A percentile compares a stretch with the other conserved stretches of the same genome.
Conservation (phyloP, 2,329 filamentous ascomycete genomes). For the Furcasterigmium furcatum region DNA sequence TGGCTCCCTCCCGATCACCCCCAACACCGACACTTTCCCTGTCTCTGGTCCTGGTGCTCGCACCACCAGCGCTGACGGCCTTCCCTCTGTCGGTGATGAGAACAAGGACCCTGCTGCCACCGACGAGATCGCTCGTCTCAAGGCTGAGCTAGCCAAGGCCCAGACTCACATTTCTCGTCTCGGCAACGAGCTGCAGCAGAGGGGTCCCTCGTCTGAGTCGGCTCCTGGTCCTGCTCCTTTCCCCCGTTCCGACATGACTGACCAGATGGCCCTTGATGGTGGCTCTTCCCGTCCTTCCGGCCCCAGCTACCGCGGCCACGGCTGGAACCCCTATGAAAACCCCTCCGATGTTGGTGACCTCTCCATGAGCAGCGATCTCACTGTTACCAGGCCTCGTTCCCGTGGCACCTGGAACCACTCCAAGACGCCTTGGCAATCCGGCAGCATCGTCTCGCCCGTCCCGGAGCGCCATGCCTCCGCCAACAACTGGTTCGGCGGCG, state of each 20-base stretch:
- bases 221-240: not conserved
- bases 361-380: not conserved
- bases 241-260: constrained; percentile 40
- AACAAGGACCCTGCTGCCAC: constrained; percentile 19
- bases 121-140: constrained; percentile 65
- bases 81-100: not conserved
- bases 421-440: constrained; percentile 33
- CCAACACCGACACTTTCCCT: constrained; percentile 53
- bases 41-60: constrained; percentile 46
- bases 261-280: constrained; percentile 1
- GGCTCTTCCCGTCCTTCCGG: not conserved
- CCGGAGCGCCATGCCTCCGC: constrained; percentile 25
- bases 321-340: constrained; percentile 50
- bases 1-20: constrained; percentile 60
- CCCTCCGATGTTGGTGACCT: constrained; percentile 39
- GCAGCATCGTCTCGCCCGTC: constrained; percentile 23
- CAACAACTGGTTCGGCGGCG: constrained; percentile 42
- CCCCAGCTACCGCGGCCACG: constrained; percentile 31
- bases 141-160: constrained; percentile 68
- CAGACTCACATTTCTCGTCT: constrained; percentile 68
- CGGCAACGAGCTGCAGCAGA: constrained; percentile 67
- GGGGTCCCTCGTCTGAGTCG: constrained; percentile 29
- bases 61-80: constrained; percentile 43
- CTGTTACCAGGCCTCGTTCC: constrained; percentile 14
- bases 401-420: constrained; percentile 54